A percentile compares a stretch with the other conserved stretches of the same genome.
Evolutionary conservation across 1,284 basidiomycete species (phyloP).

Genomic region (Austroboletus olivaceoglutinosus): DNA sequence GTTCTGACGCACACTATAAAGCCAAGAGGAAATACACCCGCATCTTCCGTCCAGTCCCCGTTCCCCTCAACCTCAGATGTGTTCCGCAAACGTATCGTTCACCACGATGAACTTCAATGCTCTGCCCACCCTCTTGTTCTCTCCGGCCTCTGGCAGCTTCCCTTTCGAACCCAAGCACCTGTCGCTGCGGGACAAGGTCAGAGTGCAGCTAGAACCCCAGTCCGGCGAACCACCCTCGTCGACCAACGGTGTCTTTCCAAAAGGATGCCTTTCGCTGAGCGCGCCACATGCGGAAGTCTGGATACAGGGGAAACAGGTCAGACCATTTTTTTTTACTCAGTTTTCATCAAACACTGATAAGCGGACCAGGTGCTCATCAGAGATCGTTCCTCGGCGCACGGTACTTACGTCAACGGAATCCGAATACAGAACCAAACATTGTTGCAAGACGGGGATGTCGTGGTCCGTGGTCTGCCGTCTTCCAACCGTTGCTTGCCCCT

Average conservation of each 20-base stretch:
- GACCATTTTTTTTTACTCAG: background rate
- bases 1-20: conserved; percentile 22
- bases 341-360: conserved; percentile 8
- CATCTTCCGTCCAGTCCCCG: background rate
- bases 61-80: background rate
- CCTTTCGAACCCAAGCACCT: conserved; percentile 44
- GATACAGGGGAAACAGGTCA: conserved; percentile 40
- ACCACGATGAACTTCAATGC: conserved; percentile 28
- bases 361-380: conserved; percentile 40
- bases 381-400: conserved; percentile 43
- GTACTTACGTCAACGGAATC: conserved; percentile 45
- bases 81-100: background rate
- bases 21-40: background rate
- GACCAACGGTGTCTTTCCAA: conserved; percentile 38
- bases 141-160: conserved; percentile 41
- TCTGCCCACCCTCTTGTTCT: conserved; percentile 31
- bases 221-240: conserved; percentile 20
- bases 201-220: conserved; percentile 36
- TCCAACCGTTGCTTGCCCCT: background rate
- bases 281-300: conserved; percentile 44
- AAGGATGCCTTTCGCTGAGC: conserved; percentile 41
- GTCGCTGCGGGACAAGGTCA: conserved; percentile 31
- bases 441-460: conserved; percentile 40
- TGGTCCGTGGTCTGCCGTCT: conserved; percentile 34
- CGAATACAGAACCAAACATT: conserved; percentile 35